Conservation (phyloP, 805 yeast species). For the Lipomyces sp. region DNA sequence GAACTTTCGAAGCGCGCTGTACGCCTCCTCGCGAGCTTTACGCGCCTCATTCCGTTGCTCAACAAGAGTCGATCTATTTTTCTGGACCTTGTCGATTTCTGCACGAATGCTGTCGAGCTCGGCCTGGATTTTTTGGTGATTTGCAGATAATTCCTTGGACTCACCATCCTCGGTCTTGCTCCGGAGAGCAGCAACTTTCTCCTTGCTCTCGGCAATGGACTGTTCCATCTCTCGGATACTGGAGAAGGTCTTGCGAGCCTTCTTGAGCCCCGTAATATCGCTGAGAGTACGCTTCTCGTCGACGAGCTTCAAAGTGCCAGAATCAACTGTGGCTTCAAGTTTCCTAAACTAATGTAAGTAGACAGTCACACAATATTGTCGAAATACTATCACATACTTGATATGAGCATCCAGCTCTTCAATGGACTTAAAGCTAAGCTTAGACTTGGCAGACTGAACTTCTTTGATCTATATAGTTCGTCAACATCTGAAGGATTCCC, state of each 20-base stretch:
- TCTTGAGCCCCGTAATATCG: slow-evolving; percentile 83
- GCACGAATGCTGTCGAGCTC: slow-evolving; percentile 69
- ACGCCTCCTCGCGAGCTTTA: slow-evolving; percentile 70
- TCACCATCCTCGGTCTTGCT: slow-evolving; percentile 59
- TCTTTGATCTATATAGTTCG: slow-evolving; percentile 58
- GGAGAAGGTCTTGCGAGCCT: slow-evolving; percentile 76
- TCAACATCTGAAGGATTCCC: background rate
- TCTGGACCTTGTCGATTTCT: slow-evolving; percentile 63
- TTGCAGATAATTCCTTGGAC: slow-evolving; percentile 67
- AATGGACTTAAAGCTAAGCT: slow-evolving; percentile 59
- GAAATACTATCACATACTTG: slow-evolving; percentile 18
- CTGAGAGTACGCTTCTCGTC: slow-evolving; percentile 86
- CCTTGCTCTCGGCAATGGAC: slow-evolving; percentile 77
- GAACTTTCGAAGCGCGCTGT: slow-evolving; percentile 62
- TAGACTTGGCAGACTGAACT: slow-evolving; percentile 71
- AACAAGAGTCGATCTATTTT: slow-evolving; percentile 67
- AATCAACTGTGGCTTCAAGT: slow-evolving; percentile 74
- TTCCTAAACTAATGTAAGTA: slow-evolving; percentile 12
- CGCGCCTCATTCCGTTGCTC: slow-evolving; percentile 69
- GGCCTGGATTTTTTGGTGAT: slow-evolving; percentile 70
- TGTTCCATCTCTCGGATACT: slow-evolving; percentile 75
- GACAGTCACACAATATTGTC: background rate
- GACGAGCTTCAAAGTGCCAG: slow-evolving; percentile 82
- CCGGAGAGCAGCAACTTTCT: slow-evolving; percentile 75
- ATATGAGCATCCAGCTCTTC: slow-evolving; percentile 44